Conservation (phyloP, 2,329 filamentous ascomycete species). For the Nothophaeocryptopus gaeumannii region DNA sequence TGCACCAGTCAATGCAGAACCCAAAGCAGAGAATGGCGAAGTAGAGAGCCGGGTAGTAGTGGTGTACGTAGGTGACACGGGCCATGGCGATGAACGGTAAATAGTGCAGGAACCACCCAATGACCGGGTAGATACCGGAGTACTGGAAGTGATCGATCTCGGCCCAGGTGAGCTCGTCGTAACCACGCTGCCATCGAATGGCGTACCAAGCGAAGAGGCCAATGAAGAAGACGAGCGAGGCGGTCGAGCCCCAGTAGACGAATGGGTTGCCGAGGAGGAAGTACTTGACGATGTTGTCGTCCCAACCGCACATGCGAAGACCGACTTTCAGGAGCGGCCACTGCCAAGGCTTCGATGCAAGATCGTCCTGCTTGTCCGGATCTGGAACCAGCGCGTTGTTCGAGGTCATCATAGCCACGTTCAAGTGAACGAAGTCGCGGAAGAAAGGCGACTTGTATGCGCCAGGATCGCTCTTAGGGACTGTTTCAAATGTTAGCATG, state of each 20-base stretch:
- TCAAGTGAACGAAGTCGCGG: conserved; percentile 95
- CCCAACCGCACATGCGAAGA: conserved; percentile 98
- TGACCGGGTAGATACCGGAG: conserved; percentile 81
- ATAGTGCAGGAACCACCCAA: conserved; percentile 96
- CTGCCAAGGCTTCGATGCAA: conserved; percentile 96
- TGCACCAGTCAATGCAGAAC: conserved; percentile 83
- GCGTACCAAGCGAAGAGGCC: conserved; percentile 78
- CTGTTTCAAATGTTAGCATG: conserved; percentile 49
- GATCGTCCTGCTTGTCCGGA: conserved; percentile 97
- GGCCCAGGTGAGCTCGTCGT: conserved; percentile 70
- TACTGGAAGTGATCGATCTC: conserved; percentile 97
- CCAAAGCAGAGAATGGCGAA: conserved; percentile 89
- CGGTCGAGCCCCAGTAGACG: conserved; percentile 92
- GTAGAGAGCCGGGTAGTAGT: conserved; percentile 98
- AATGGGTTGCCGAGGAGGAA: conserved; percentile 96
- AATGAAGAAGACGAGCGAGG: conserved; percentile 69
- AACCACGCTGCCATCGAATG: conserved; percentile 94
- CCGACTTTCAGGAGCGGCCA: conserved; percentile 96
- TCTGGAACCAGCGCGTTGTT: conserved; percentile 98
- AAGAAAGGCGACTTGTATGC: conserved; percentile 96
- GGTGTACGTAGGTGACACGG: conserved; percentile 97
- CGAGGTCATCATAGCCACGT: conserved; percentile 99
- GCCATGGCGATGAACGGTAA: conserved; percentile 96
- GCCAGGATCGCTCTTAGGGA: conserved; percentile 82
- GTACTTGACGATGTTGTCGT: conserved; percentile 92